phyloP scores from a whole-genome alignment of 495 filamentous ascomycete species.

The Lichenothelia convexa region DNA sequence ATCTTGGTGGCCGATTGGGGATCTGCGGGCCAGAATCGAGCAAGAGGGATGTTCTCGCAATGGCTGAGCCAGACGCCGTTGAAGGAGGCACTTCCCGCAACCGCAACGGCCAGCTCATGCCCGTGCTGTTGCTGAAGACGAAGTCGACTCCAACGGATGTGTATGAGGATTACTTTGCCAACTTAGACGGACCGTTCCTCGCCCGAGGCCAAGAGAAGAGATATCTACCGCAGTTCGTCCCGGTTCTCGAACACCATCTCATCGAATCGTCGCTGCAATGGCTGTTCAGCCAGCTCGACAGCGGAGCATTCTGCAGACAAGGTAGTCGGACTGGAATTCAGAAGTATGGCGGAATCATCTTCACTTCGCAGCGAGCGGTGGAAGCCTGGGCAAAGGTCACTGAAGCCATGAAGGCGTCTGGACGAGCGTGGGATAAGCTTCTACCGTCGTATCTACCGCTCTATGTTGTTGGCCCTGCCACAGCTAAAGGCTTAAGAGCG shows the following conservation, averaged over 20 bases:
- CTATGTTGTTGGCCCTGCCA: slow-evolving; percentile 89
- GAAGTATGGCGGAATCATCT: slow-evolving; percentile 68
- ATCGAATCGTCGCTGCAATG: slow-evolving; percentile 27
- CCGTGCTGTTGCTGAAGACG: slow-evolving; percentile 74
- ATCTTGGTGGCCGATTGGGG: too few species aligned
- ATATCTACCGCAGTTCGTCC: slow-evolving; percentile 55
- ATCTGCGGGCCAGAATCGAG: too few species aligned
- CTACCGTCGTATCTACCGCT: slow-evolving; percentile 36
- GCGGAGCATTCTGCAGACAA: slow-evolving; percentile 15
- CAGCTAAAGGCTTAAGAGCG: slow-evolving; percentile 48
- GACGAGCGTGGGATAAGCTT: slow-evolving; percentile 10
- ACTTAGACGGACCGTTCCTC: slow-evolving; percentile 12
- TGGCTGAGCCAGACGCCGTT: too few species aligned
- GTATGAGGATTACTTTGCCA: slow-evolving; percentile 58
- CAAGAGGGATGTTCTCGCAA: too few species aligned
- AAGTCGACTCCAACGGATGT: slow-evolving; percentile 58
- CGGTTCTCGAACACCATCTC: slow-evolving; percentile 62
- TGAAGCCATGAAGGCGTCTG: slow-evolving; percentile 18
- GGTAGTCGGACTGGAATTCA: slow-evolving; percentile 5
- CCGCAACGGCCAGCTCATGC: slow-evolving; percentile 16
- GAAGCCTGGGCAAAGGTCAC: slow-evolving; percentile 64
- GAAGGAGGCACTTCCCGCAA: too few species aligned
- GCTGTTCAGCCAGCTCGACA: slow-evolving; percentile 25
- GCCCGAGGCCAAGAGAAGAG: too few species aligned
- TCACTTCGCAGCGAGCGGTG: slow-evolving; percentile 87